Percentiles rank a stretch among this genome's conserved stretches.
Conservation (phyloP, 1,139 yeast genomes). For the Williopsis jadinii region DNA sequence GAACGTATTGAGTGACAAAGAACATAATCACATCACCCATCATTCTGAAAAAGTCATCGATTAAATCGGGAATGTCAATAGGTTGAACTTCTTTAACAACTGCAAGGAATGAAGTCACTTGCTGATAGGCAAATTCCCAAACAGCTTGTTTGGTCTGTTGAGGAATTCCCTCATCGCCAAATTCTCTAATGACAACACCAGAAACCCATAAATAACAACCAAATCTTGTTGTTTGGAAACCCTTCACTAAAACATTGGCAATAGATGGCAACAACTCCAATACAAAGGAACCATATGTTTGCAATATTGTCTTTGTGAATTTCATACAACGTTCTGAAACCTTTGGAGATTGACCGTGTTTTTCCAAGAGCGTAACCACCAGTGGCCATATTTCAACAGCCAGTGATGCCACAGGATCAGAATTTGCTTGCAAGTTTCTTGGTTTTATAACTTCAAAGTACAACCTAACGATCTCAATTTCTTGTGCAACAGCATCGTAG, state of each 20-base stretch:
- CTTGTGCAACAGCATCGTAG: conserved; percentile 56
- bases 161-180: conserved; percentile 49
- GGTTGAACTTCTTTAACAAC: conserved; percentile 25
- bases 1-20: conserved; percentile 61
- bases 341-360: conserved; percentile 46
- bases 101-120: conserved; percentile 36
- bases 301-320: conserved; percentile 58
- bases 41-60: conserved; percentile 88
- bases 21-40: conserved; percentile 73
- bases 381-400: conserved; percentile 59
- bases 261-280: conserved; percentile 56
- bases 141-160: conserved; percentile 32
- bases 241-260: conserved; percentile 56
- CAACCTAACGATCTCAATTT: conserved; percentile 68
- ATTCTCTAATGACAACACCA: conserved; percentile 75
- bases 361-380: conserved; percentile 40
- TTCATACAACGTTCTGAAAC: conserved; percentile 74
- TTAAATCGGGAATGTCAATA: conserved; percentile 57
- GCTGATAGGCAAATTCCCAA: conserved; percentile 44
- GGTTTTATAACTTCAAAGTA: conserved; percentile 57
- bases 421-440: conserved; percentile 25
- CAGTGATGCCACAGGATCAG: conserved; percentile 52
- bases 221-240: conserved; percentile 59
- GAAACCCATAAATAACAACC: conserved; percentile 93
- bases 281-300: conserved; percentile 60